Conservation (phyloP, 768 basidiomycete genomes). For the Naganishia friedmannii region DNA sequence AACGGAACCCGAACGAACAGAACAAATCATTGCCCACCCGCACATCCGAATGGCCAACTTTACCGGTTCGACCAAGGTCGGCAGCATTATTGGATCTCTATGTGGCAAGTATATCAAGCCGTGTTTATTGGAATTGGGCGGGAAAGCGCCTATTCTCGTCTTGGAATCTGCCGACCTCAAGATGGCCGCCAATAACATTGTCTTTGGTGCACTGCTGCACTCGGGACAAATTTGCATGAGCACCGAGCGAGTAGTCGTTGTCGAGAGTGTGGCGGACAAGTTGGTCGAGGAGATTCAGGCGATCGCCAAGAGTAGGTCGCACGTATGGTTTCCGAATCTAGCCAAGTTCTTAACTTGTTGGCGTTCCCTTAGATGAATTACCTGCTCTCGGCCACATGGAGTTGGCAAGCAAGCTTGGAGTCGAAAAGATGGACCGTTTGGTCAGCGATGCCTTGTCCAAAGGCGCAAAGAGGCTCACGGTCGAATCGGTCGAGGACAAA, state of each 20-base stretch:
- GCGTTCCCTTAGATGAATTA: slow-evolving; percentile 6
- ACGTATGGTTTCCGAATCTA: not conserved
- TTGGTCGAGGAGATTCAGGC: slow-evolving; percentile 35
- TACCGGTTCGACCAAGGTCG: slow-evolving; percentile 50
- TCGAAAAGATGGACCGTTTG: slow-evolving; percentile 27
- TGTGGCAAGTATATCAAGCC: slow-evolving; percentile 54
- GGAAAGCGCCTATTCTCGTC: slow-evolving; percentile 53
- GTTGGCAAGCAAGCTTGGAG: slow-evolving; percentile 26
- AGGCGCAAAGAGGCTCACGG: slow-evolving; percentile 11
- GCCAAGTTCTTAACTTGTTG: not conserved
- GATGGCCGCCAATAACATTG: slow-evolving; percentile 57
- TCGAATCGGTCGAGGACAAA: slow-evolving; percentile 17
- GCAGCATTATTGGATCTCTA: slow-evolving; percentile 46
- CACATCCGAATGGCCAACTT: slow-evolving; percentile 55
- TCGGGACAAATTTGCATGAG: slow-evolving; percentile 52
- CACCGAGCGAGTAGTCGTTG: slow-evolving; percentile 48
- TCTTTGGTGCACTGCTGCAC: slow-evolving; percentile 48
- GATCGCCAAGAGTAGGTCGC: slow-evolving; percentile 28
- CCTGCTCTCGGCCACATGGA: slow-evolving; percentile 20
- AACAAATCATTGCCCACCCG: slow-evolving; percentile 62
- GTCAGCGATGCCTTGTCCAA: slow-evolving; percentile 27
- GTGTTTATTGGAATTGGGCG: slow-evolving; percentile 51
- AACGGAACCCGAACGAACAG: slow-evolving; percentile 55
- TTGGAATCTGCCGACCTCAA: slow-evolving; percentile 58
- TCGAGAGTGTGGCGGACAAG: slow-evolving; percentile 35